phyloP scores from a whole-genome alignment of 768 basidiomycete genomes.

The Collybiopsis confluens region DNA sequence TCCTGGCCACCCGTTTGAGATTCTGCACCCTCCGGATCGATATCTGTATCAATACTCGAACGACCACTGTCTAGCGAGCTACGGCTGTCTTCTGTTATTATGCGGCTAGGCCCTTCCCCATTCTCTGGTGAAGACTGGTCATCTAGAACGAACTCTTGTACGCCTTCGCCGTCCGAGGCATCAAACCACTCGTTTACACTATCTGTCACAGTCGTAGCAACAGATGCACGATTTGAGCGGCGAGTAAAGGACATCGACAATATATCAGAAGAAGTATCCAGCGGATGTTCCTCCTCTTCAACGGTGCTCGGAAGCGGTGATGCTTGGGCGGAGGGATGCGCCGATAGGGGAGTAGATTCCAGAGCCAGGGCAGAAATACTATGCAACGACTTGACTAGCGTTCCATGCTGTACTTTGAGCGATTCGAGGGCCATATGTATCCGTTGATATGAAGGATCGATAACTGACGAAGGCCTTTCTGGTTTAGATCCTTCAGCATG shows the following conservation, averaged over 20 bases:
- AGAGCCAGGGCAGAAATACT: slow-evolving; percentile 20
- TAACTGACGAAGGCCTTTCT: slow-evolving; percentile 12
- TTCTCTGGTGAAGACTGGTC: slow-evolving; percentile 34
- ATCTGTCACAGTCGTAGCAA: slow-evolving; percentile 46
- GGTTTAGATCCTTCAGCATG: slow-evolving; percentile 7
- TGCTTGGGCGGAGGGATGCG: slow-evolving; percentile 18
- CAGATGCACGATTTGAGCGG: slow-evolving; percentile 40
- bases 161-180: slow-evolving; percentile 56
- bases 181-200: slow-evolving; percentile 72
- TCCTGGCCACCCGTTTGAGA: slow-evolving; percentile 5
- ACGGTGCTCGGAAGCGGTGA: slow-evolving; percentile 41
- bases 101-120: slow-evolving; percentile 33
- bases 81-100: slow-evolving; percentile 33
- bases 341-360: slow-evolving; percentile 4
- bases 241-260: slow-evolving; percentile 26
- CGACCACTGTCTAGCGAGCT: slow-evolving; percentile 34
- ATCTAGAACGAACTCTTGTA: slow-evolving; percentile 69
- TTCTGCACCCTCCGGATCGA: slow-evolving; percentile 26
- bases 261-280: slow-evolving; percentile 13
- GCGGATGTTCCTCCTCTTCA: slow-evolving; percentile 41
- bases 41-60: slow-evolving; percentile 53
- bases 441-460: not conserved
- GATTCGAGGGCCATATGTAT: slow-evolving; percentile 42
- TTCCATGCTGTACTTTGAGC: slow-evolving; percentile 57
- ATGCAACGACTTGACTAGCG: slow-evolving; percentile 42